These are phyloP conservation scores for Solanum lignicaule DNA, from an alignment of 257 asterid species.

Conservation along the genomic window DNA sequence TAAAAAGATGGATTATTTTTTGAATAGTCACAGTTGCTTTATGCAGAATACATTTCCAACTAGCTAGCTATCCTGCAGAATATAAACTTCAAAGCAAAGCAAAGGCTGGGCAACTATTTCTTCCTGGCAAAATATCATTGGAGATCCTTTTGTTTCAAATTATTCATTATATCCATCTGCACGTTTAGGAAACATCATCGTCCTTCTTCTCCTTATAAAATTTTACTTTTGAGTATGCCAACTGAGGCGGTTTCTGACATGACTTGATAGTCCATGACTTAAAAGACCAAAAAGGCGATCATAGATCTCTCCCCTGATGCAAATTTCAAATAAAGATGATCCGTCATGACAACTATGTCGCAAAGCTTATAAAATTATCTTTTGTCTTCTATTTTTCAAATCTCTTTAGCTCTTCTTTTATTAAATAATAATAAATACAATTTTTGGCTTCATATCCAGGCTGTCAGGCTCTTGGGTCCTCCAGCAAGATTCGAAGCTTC, in stretches of 20 bases:
- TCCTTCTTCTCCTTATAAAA: background rate
- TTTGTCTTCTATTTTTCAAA: background rate
- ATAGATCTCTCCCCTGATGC: background rate
- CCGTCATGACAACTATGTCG: background rate
- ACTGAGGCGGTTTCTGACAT: background rate
- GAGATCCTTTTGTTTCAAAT: background rate
- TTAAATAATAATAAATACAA: background rate
- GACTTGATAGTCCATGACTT: background rate
- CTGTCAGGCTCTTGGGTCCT: constrained; percentile 76
- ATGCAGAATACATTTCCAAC: background rate
- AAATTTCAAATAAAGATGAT: background rate
- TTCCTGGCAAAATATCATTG: no score
- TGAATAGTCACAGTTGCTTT: background rate
- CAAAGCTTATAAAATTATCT: background rate
- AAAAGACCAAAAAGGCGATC: background rate
- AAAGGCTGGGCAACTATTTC: background rate
- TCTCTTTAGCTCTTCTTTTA: background rate
- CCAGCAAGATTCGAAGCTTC: constrained; percentile 92
- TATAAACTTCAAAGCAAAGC: background rate
- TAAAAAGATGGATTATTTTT: background rate
- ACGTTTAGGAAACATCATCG: background rate
- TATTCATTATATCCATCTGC: background rate
- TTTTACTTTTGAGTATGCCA: background rate
- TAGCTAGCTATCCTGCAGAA: background rate
- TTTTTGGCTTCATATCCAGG: constrained; percentile 27